These are phyloP conservation scores for Gillenia trifoliata DNA, from an alignment of 306 rosid species.

Conservation along the genomic window DNA sequence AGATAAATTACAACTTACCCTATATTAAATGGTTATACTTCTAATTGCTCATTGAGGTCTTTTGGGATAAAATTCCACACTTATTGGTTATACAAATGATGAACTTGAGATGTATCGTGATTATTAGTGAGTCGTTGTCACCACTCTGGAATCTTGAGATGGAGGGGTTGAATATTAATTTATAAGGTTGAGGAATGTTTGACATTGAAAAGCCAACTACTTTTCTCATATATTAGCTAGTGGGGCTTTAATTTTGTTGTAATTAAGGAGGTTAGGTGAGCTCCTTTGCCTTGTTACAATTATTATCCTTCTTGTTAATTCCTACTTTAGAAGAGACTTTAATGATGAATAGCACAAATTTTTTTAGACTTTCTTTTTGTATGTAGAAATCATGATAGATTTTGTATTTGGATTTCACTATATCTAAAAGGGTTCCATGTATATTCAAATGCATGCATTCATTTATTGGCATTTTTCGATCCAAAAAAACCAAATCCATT, in stretches of 20 bases:
- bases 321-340: neutral
- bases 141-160: no score
- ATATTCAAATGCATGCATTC: neutral
- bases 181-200: conserved; percentile 2
- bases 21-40: no score
- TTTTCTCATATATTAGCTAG: neutral
- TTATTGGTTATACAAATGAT: no score
- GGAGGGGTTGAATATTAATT: no score
- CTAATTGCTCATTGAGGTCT: no score
- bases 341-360: neutral
- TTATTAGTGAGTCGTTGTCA: no score
- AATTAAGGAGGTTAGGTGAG: conserved; percentile 12
- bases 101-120: no score
- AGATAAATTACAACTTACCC: no score
- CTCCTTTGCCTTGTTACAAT: neutral
- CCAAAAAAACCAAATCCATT: neutral
- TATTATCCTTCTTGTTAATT: neutral
- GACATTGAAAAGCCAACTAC: conserved; percentile 10
- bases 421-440: no score
- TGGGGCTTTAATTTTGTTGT: neutral
- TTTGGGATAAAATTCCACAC: no score
- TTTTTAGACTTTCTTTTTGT: neutral
- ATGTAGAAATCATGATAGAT: neutral
- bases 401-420: neutral
- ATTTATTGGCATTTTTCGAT: no score